phyloP scores from a whole-genome alignment of 2,329 filamentous ascomycete species.

The Microsporum audouinii region DNA sequence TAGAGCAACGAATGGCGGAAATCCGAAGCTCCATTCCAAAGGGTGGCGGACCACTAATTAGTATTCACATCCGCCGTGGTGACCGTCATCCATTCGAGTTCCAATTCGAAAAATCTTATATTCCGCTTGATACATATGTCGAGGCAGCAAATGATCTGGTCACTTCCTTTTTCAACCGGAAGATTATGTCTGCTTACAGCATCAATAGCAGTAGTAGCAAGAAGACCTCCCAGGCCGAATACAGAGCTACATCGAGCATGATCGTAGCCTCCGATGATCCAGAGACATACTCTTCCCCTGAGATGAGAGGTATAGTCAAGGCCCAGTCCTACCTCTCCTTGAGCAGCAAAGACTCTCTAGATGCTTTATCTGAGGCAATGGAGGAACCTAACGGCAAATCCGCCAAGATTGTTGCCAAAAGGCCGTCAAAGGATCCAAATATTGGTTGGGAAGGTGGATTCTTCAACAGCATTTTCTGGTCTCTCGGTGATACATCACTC shows the following conservation, averaged over 20 bases:
- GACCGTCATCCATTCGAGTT: conserved; percentile 67
- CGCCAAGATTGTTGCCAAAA: conserved; percentile 2
- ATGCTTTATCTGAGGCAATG: conserved; percentile 4
- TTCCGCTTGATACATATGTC: conserved; percentile 59
- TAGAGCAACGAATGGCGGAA: conserved; percentile 46
- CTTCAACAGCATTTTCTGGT: conserved; percentile 71
- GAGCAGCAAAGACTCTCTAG: conserved; percentile 58
- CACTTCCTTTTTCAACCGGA: conserved; percentile 27
- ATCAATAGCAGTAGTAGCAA: conserved; percentile 11
- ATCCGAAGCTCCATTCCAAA: conserved; percentile 38
- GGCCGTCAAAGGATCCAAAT: conserved; percentile 50
- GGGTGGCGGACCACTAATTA: conserved; percentile 48
- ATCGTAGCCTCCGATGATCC: conserved; percentile 74
- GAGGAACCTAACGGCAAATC: conserved; percentile 2
- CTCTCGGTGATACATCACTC: conserved; percentile 48
- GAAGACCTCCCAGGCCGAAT: conserved; percentile 35
- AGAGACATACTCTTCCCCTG: conserved; percentile 54
- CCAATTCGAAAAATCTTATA: conserved; percentile 65
- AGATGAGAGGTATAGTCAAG: conserved; percentile 42
- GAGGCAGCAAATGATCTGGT: conserved; percentile 48
- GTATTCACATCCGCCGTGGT: conserved; percentile 68
- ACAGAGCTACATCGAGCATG: conserved; percentile 25
- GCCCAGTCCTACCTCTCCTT: conserved; percentile 70
- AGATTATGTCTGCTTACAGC: conserved; percentile 8
- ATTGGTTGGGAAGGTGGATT: conserved; percentile 86